Evolutionary conservation across 148 eudicot genomes (phyloP).

Genomic region (Rhododendron griersonianum): DNA sequence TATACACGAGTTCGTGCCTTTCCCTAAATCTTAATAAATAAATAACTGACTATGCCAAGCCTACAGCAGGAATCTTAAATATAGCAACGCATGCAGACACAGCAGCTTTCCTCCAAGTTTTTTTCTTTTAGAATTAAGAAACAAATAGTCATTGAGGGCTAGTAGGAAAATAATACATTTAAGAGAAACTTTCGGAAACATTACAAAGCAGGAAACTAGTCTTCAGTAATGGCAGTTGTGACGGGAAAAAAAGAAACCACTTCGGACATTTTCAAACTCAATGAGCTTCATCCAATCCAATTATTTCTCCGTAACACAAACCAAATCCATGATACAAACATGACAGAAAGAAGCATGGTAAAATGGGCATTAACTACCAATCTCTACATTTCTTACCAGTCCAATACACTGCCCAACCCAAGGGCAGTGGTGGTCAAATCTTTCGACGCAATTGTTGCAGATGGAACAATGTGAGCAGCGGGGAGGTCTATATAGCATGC

Average conservation of each 20-base stretch:
- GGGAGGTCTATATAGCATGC: constrained; percentile 99
- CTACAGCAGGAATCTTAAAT: background rate
- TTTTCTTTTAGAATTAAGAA: background rate
- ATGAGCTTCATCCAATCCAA: background rate
- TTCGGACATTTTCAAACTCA: background rate
- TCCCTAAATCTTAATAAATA: background rate
- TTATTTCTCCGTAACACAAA: background rate
- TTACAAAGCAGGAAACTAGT: background rate
- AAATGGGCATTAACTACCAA: constrained; percentile 12
- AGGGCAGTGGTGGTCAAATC: constrained; percentile 99
- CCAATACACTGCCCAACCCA: constrained; percentile 99
- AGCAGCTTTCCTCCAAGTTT: background rate
- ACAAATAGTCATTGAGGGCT: background rate
- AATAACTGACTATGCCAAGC: background rate
- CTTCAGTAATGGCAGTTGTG: background rate
- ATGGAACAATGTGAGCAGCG: constrained; percentile 99
- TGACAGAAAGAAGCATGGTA: background rate
- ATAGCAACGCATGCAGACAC: background rate
- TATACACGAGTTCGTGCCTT: background rate
- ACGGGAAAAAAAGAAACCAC: background rate
- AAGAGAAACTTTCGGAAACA: background rate
- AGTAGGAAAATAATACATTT: background rate
- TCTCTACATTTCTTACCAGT: constrained; percentile 50
- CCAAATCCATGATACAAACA: background rate
- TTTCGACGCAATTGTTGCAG: constrained; percentile 95